Evolutionary conservation across 352 stramenopile species (phyloP), one percentile per base, ranked within the genome.

Genomic region (Globisporangium spinosum): DNA sequence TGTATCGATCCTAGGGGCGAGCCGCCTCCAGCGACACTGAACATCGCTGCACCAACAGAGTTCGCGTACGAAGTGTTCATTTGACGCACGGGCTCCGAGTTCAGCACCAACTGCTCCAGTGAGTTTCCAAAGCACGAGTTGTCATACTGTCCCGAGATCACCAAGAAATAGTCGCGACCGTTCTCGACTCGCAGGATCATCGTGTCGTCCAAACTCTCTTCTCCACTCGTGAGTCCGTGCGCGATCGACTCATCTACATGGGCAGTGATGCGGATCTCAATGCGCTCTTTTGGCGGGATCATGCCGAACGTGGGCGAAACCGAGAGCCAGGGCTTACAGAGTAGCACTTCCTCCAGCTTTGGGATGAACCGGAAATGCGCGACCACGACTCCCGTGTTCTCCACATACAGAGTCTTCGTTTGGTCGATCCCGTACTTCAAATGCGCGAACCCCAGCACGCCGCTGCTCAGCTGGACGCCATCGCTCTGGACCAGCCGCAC

Each of bases 141-240:
- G 56, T 96, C 89, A 81, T 98, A 99, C 23, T 93, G 79, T 7
- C 84, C 97, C 15, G 82, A 96, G 9, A 99, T 80, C 2, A 93
- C 90, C 25, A 99, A 77, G 70, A 98, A 99, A 64, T 98, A 98
- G 69, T 99, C 97, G 20, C 87, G 80, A 9, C 96, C 97, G 70
- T 98, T 98, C 76, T 99, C 97, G 29, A 99, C 80, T 13, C 97
- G 86, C 35, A 99, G 74, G 40, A 99, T 98, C 69, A 99, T 87
- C 5, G 98, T 98, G 69, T 99, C 97, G 53, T 99, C 94, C 12
- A 99, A 75, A 0, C 79, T 91, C 74, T 99, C 97, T 55, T 86
- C 72, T 32, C 89, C 93, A 27, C 82, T 89, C 60, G 97, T 98
- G 10, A 99, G 74, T 1, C 77, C 69, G 65, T 97, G 90, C 0